Evolutionary conservation across 2,329 filamentous ascomycete species (phyloP).

Genomic region (Aspergillus quadrilineatus): DNA sequence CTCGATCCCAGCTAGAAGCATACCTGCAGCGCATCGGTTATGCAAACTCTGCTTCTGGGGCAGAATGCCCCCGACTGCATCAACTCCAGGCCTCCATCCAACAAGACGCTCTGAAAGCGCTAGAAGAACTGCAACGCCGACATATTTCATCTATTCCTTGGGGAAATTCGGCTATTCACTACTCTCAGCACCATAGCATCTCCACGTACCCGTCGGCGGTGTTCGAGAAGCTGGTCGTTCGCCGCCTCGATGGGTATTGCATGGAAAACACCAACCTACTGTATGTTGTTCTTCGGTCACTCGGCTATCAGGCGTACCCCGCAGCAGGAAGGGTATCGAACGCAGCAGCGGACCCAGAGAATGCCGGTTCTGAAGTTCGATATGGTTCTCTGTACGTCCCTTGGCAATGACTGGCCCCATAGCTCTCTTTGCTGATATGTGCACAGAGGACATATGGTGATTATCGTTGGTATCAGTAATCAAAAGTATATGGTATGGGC

Average conservation of each 20-base stretch:
- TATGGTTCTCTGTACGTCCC: slow-evolving; percentile 50
- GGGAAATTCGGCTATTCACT: slow-evolving; percentile 59
- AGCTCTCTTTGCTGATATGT: neutral
- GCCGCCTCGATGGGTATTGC: slow-evolving; percentile 58
- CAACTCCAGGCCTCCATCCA: slow-evolving; percentile 28
- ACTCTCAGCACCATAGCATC: slow-evolving; percentile 50
- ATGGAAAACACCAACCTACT: slow-evolving; percentile 61
- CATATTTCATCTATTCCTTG: slow-evolving; percentile 55
- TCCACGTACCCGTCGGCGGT: slow-evolving; percentile 51
- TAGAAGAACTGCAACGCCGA: slow-evolving; percentile 39
- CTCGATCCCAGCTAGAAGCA: slow-evolving; percentile 33
- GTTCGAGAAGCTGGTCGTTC: slow-evolving; percentile 54
- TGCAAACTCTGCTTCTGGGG: slow-evolving; percentile 15
- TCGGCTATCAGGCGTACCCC: slow-evolving; percentile 56
- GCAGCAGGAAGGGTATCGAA: slow-evolving; percentile 53
- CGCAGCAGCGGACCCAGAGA: slow-evolving; percentile 28
- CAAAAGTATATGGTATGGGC: slow-evolving; percentile 42
- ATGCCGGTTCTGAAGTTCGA: slow-evolving; percentile 24
- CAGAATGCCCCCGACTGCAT: slow-evolving; percentile 23
- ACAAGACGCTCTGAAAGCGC: slow-evolving; percentile 30
- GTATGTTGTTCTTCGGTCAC: slow-evolving; percentile 49
- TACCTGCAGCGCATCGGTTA: slow-evolving; percentile 37
- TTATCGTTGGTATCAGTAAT: slow-evolving; percentile 57
- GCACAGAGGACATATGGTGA: slow-evolving; percentile 56
- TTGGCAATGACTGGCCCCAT: neutral